Conservation (phyloP, 2,329 filamentous ascomycete genomes). For the Tolypocladium ovalisporum region DNA sequence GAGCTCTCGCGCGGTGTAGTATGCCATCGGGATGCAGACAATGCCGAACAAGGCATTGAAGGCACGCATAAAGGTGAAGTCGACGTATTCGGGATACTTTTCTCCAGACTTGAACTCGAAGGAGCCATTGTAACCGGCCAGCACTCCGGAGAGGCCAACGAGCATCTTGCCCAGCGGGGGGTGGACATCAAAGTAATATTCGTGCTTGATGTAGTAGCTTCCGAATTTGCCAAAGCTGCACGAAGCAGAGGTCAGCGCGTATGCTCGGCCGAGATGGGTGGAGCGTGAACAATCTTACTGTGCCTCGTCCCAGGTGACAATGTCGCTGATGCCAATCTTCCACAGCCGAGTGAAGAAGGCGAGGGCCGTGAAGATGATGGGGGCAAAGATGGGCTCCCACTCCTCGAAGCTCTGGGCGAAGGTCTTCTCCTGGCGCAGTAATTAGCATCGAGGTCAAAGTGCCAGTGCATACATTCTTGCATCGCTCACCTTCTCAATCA, state of each 20-base stretch:
- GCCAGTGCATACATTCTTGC: background rate
- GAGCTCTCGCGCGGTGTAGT: constrained; percentile 87
- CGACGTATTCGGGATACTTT: constrained; percentile 81
- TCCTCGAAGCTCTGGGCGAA: constrained; percentile 52
- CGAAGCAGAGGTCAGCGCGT: constrained; percentile 7
- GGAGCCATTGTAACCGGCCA: constrained; percentile 96
- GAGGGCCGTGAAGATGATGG: constrained; percentile 48
- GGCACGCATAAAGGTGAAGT: constrained; percentile 97
- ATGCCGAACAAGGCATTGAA: constrained; percentile 96
- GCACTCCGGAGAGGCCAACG: constrained; percentile 87
- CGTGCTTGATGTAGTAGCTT: constrained; percentile 96
- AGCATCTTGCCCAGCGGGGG: constrained; percentile 98
- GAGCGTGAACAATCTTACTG: constrained; percentile 35
- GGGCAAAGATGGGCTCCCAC: constrained; percentile 52
- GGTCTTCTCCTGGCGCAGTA: constrained; percentile 35
- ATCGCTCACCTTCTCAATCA: constrained; percentile 38
- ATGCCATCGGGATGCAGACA: constrained; percentile 83
- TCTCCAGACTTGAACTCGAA: constrained; percentile 99
- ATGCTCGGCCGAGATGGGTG: background rate
- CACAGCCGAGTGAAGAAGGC: constrained; percentile 58
- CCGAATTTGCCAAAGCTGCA: constrained; percentile 88
- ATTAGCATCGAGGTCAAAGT: constrained; percentile 7
- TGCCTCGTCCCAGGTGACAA: constrained; percentile 58
- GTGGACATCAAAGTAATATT: constrained; percentile 92
- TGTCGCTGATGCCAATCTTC: constrained; percentile 58